These are phyloP conservation scores for Nicotiana undulata DNA, from an alignment of 257 asterid genomes.

Conservation along the genomic window DNA sequence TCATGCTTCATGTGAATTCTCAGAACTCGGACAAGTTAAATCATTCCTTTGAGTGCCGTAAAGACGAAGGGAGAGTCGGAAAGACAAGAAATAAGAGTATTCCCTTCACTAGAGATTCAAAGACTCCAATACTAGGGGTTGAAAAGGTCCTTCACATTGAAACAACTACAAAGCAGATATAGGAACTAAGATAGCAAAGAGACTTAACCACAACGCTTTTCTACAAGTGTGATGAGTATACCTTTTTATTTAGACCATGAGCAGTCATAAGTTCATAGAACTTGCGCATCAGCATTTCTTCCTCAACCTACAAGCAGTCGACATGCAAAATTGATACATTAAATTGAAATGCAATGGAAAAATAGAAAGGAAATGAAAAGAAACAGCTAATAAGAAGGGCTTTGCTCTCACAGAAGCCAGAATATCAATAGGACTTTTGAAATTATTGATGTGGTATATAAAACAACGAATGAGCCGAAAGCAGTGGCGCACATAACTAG, in stretches of 20 bases:
- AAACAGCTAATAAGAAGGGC: background rate
- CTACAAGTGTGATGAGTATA: conserved; percentile 1
- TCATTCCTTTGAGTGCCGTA: too few species aligned
- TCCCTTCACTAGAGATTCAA: background rate
- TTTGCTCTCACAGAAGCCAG: background rate
- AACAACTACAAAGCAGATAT: background rate
- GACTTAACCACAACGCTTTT: background rate
- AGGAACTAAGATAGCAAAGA: background rate
- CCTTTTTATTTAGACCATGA: conserved; percentile 49
- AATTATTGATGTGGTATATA: too few species aligned
- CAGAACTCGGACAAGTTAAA: background rate
- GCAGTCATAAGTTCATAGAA: conserved; percentile 75
- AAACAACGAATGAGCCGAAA: too few species aligned
- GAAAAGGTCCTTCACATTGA: background rate
- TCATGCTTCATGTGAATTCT: background rate
- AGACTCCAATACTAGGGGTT: background rate
- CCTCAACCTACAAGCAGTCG: conserved; percentile 56
- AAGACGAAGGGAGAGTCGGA: background rate
- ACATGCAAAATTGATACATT: background rate
- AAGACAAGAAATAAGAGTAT: background rate
- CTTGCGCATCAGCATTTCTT: conserved; percentile 90
- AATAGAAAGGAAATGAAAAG: background rate
- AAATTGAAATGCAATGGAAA: background rate
- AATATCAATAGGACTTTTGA: too few species aligned
- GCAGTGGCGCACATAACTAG: too few species aligned